Base-by-base conservation (phyloP, 768 basidiomycete species). In the Suillus alpinus region DNA sequence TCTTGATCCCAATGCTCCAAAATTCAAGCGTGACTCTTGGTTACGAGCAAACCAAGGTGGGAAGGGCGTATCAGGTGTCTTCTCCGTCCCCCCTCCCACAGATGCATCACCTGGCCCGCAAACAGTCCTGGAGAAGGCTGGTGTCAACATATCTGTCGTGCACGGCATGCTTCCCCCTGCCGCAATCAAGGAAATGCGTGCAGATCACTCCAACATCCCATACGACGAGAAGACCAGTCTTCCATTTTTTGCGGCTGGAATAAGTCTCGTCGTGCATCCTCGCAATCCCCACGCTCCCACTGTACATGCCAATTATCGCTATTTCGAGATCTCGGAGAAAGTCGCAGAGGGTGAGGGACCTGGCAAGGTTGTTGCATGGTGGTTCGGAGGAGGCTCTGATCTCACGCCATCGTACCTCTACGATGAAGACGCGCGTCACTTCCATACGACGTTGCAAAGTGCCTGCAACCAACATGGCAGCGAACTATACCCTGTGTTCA, bases 311-410 rank as follows among this genome's bases (percentile, higher is more conserved):
- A 99, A 99, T 73, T 97, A 95, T 68, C 92, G 97, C 58, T 98
- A 98, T 75, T 99, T 99, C 70, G 96, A 98, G 75, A 86, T 97
- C 64, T 88, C 87, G 2, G 84, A 89, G 64, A 76, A 78, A 46
- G 67, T 66, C 1, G 63, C 65, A 4, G 70, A 69, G 26, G 73
- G 75, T 40, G 75, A 75, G 3, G 70, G 71, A 57, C 69, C 76
- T 29, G 81, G 83, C 8, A 81, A 83, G 65, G 75, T 92, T 20
- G 76, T 95, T 44, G 88, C 94, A 31, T 98, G 95, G 95, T 99
- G 96, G 97, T 99, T 98, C 70, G 96, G 97, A 20, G 97, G 97
- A 37, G 96, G 96, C 7, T 88, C 86, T 7, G 96, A 99, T 72
- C 82, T 98, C 36, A 99, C 97, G 0, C 96, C 96, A 1, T 88